phyloP scores from a whole-genome alignment of 208 protist species.

The Trypanosoma melophagium region DNA sequence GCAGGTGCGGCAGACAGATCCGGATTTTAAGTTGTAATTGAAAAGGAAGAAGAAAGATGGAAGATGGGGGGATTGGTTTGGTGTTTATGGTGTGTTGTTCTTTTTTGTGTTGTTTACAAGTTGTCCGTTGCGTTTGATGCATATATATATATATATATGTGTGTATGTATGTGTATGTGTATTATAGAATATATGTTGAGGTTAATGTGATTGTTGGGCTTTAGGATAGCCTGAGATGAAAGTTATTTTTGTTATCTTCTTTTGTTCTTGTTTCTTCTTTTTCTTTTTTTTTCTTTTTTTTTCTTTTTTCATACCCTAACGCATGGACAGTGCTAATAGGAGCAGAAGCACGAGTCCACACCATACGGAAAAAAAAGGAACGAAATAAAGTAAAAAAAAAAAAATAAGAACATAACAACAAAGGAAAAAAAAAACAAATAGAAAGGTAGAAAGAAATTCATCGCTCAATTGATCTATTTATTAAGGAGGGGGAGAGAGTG shows the following conservation, averaged over 20 bases:
- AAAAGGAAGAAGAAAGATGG: neutral
- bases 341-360: too few species aligned
- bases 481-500: too few species aligned
- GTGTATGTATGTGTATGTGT: too few species aligned
- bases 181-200: constrained; percentile 1
- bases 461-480: neutral
- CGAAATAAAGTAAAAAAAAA: constrained; percentile 1
- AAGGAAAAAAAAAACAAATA: neutral
- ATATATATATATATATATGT: too few species aligned
- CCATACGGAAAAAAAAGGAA: neutral
- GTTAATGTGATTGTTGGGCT: neutral
- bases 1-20: constrained; percentile 34
- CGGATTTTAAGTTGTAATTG: constrained; percentile 29
- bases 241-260: constrained; percentile 13
- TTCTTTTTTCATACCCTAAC: too few species aligned
- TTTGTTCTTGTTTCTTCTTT: constrained; percentile 14
- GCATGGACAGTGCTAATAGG: too few species aligned
- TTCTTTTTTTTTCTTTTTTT: neutral
- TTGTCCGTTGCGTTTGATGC: too few species aligned
- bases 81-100: too few species aligned
- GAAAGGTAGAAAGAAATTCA: neutral
- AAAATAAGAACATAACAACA: neutral
- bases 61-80: too few species aligned
- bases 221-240: neutral
- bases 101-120: too few species aligned